Base-by-base conservation (phyloP, 805 yeast species). In the Barnettozyma botsteinii region DNA sequence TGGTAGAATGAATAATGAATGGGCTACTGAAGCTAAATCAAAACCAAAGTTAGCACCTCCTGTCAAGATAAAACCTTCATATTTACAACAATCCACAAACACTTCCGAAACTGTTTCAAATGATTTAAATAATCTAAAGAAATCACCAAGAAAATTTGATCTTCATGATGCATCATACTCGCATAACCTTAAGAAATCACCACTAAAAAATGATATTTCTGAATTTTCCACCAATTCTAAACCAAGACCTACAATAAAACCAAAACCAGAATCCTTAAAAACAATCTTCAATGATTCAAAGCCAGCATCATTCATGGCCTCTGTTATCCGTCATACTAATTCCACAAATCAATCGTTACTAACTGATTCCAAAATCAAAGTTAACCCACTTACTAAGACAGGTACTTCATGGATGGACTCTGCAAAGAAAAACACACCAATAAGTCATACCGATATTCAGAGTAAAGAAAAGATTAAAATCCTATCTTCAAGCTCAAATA, bases 401-500 rank as follows among this genome's bases (percentile, higher is more conserved):
- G 26, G 28, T 4, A 36, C 30, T 9, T 46, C 57, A 14, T 54
- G 57, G 57, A 26, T 52, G 14, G 48, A 48, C 17, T 54, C 59
- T 13, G 56, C 55, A 3, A 32, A 40, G 21, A 40, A 31, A 15
- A 31, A 31, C 20, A 24, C 35, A 7, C 33, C 33, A 13, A 9
- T 27, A 8, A 42, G 42, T 22, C 48, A 41, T 27, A 35, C 34
- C 5, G 34, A 40, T 7, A 22, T 41, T 0, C 23, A 45, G 19
- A 37, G 35, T 8, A 25, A 37, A 10, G 13, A 33, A 34, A 25
- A 43, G 38, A 37, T 31, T 63, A 37, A 53, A 46, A 57, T 42
- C 52, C 49, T 67, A 60, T 53, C 55, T 48, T 28, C 48, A 45
- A 48, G 49, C 33, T 40, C 49, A 27, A 53, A 56, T 49, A 56